Percentiles rank a stretch among this genome's conserved stretches.
Evolutionary conservation across 805 yeast genomes (phyloP).

Genomic region (Metschnikowia peoriensis): DNA sequence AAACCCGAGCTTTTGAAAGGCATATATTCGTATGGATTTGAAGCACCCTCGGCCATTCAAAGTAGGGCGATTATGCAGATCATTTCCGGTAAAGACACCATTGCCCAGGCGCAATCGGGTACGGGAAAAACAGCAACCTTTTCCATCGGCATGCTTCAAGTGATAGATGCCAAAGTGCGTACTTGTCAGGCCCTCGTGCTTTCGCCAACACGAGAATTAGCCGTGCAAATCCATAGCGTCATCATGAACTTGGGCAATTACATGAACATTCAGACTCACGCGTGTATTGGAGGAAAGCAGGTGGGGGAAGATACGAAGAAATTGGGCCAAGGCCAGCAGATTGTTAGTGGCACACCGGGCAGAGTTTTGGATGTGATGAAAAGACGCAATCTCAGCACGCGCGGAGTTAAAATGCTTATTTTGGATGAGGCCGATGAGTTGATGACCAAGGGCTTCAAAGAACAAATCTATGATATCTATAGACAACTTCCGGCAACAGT

Average conservation of each 20-base stretch:
- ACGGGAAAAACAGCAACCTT: conserved; percentile 99
- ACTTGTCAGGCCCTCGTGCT: conserved; percentile 87
- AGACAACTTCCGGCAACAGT: conserved; percentile 76
- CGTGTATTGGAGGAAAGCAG: conserved; percentile 92
- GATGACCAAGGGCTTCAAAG: conserved; percentile 89
- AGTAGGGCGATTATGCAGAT: conserved; percentile 96
- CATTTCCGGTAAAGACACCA: conserved; percentile 89
- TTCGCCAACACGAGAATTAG: conserved; percentile 96
- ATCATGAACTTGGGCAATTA: conserved; percentile 83
- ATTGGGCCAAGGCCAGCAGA: conserved; percentile 77
- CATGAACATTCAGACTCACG: conserved; percentile 82
- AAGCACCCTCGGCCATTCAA: conserved; percentile 95
- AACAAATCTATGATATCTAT: conserved; percentile 91
- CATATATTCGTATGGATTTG: conserved; percentile 89
- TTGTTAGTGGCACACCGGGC: conserved; percentile 97
- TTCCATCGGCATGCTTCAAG: conserved; percentile 89
- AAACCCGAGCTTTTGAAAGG: conserved; percentile 45
- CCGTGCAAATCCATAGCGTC: conserved; percentile 88
- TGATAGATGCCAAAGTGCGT: conserved; percentile 66
- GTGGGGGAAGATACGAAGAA: conserved; percentile 78
- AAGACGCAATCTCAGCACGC: conserved; percentile 70
- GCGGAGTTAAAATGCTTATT: conserved; percentile 80
- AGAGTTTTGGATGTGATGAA: conserved; percentile 89
- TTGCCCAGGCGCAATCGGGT: conserved; percentile 99
- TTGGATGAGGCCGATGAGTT: conserved; percentile 98